A percentile compares a stretch with the other conserved stretches of the same genome.
These are phyloP conservation scores for Wallacemonas sp. DNA, from an alignment of 208 protist genomes.

Conservation along the genomic window DNA sequence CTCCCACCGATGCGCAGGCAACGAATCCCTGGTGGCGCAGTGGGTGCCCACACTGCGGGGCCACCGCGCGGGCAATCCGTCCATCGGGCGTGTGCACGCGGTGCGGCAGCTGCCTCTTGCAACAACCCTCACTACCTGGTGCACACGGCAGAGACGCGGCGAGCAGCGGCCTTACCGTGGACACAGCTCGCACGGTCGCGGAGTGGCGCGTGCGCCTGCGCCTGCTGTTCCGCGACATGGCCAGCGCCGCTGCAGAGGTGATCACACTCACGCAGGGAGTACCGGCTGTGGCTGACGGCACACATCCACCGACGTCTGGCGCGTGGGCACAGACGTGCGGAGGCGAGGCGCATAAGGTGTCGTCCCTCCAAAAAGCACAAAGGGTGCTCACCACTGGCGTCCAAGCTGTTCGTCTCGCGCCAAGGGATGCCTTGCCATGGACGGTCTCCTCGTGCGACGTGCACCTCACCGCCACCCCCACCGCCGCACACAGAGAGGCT, in stretches of 20 bases:
- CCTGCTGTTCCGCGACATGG: constrained; percentile 54
- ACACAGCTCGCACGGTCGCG: neutral
- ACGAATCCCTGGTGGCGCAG: no score
- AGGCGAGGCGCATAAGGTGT: neutral
- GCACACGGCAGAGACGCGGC: neutral
- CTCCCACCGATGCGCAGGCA: neutral
- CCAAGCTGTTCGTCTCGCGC: neutral
- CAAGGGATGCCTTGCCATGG: neutral
- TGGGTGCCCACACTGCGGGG: neutral
- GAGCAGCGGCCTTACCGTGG: neutral
- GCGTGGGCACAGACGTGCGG: neutral
- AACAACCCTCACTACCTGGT: neutral
- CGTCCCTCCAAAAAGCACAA: neutral
- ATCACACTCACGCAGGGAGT: neutral
- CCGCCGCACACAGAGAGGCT: neutral
- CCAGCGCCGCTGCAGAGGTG: neutral
- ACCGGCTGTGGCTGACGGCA: constrained; percentile 20
- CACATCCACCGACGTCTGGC: no score
- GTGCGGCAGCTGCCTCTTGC: constrained; percentile 10
- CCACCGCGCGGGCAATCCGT: neutral
- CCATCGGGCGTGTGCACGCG: constrained; percentile 14
- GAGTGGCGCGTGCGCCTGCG: constrained; percentile 14
- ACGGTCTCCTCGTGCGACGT: neutral
- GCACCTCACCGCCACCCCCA: no score
- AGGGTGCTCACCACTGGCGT: neutral